A percentile compares a stretch with the other conserved stretches of the same genome.
Evolutionary conservation across 75 land plant species (phyloP).

Genomic region (Cupressus sempervirens): DNA sequence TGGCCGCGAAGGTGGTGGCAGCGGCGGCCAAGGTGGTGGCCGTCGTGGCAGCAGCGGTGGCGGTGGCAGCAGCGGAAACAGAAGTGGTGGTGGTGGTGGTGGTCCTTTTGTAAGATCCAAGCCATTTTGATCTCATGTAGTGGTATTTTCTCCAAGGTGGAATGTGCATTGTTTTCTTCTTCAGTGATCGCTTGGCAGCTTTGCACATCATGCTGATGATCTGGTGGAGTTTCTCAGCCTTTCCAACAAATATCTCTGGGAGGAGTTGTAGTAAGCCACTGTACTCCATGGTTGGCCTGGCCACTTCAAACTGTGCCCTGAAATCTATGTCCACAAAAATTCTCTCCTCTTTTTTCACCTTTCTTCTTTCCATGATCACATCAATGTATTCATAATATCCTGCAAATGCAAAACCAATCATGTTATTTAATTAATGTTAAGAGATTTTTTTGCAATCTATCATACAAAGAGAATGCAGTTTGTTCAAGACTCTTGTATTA

Average conservation of each 20-base stretch:
- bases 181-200: conserved; percentile 33
- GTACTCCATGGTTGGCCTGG: conserved; percentile 18
- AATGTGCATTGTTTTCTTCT: conserved; percentile 31
- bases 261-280: conserved; percentile 14
- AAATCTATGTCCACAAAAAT: conserved; percentile 24
- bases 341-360: conserved; percentile 1
- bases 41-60: too few species aligned
- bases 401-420: conserved; percentile 7
- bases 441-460: too few species aligned
- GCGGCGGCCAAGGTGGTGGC: too few species aligned
- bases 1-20: too few species aligned
- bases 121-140: conserved; percentile 48
- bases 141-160: conserved; percentile 49
- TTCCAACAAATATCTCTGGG: conserved; percentile 20
- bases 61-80: neutral
- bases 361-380: conserved; percentile 12
- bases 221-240: conserved; percentile 7
- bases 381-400: conserved; percentile 27
- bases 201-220: conserved; percentile 29
- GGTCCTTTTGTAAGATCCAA: conserved; percentile 33
- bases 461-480: too few species aligned
- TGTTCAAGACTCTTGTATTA: too few species aligned
- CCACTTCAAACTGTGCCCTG: conserved; percentile 22
- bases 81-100: neutral
- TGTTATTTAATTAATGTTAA: too few species aligned